These are phyloP conservation scores for Taiozyma sp. DNA, from an alignment of 1,139 yeast genomes.

Conservation along the genomic window DNA sequence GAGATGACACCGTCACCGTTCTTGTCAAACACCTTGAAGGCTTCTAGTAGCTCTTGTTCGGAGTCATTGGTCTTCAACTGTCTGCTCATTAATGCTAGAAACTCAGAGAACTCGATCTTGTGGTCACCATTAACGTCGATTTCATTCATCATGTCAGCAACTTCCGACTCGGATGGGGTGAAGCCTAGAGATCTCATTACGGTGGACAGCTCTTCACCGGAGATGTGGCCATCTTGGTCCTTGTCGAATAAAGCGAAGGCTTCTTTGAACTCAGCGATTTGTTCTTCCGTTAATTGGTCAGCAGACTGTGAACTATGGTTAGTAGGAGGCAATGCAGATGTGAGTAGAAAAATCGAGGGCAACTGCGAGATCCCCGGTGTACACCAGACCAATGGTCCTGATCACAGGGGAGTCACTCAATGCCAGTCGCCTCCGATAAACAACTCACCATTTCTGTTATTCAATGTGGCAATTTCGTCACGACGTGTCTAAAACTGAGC, in stretches of 20 bases:
- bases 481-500: not conserved
- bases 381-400: not conserved
- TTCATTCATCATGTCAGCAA: conserved; percentile 94
- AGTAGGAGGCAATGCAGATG: conserved; percentile 2
- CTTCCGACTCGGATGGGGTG: conserved; percentile 93
- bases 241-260: conserved; percentile 93
- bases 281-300: conserved; percentile 90
- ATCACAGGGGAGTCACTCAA: not conserved
- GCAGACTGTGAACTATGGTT: conserved; percentile 26
- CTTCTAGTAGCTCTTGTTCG: conserved; percentile 95
- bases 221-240: conserved; percentile 94
- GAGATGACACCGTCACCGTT: conserved; percentile 97
- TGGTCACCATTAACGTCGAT: conserved; percentile 96
- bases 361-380: not conserved
- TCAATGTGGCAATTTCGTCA: not conserved
- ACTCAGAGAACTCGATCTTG: conserved; percentile 85
- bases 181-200: conserved; percentile 98
- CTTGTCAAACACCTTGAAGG: conserved; percentile 83
- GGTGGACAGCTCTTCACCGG: conserved; percentile 93
- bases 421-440: not conserved
- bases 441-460: not conserved
- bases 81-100: conserved; percentile 52
- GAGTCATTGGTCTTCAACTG: conserved; percentile 95
- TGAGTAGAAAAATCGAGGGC: not conserved
- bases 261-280: conserved; percentile 94